Base-by-base conservation (phyloP, 75 land plant genomes). In the Pinus taeda region DNA sequence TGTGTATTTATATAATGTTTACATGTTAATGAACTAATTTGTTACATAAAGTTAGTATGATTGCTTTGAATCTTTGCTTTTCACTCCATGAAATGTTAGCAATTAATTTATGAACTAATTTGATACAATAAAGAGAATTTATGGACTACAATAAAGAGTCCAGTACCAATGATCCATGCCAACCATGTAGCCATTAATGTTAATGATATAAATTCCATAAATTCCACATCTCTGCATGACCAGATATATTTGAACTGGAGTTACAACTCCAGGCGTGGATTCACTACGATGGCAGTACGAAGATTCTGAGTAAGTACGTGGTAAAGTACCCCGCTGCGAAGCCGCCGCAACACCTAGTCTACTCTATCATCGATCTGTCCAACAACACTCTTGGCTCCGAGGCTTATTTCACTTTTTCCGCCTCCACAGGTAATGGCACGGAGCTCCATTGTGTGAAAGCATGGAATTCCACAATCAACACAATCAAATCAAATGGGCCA, bases 361-460 rank as follows among this genome's bases (percentile, higher is more conserved):
- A 17, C 13, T 26, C 57, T 4, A 17, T 62, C 22, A 26, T 91
- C 57, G 85, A 89, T 60, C 73, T 90, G 57, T 60, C 77, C 18
- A 9, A 33, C 0, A 2, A 57, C 42, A 37, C 39, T 37, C 78
- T 90, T 9, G 56, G 17, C 13, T 57, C 85, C 71, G 0, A 73
- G 4, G 83, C 87, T 20, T 90, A 89, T 66, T 81, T 92, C 71
- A 90, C 88, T 0, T 92, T 92, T 81, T 73, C 92, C 4, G 94
- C 79, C 2, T 85, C 94, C n/a, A 87, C 88, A 6, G 94, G 94
- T 21, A 4, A 60, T 3, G 49, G 33, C 8, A 45, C 69, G 4
- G 83, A 90, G 81, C 76, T 85, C 18, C 77, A 92, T 77, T 86
- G 83, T 21, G 53, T 71, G 4, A 39, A 39, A 18, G 37, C 56